These are phyloP conservation scores for Citrus trifoliata DNA, from an alignment of 345 rosid species.

Conservation along the genomic window DNA sequence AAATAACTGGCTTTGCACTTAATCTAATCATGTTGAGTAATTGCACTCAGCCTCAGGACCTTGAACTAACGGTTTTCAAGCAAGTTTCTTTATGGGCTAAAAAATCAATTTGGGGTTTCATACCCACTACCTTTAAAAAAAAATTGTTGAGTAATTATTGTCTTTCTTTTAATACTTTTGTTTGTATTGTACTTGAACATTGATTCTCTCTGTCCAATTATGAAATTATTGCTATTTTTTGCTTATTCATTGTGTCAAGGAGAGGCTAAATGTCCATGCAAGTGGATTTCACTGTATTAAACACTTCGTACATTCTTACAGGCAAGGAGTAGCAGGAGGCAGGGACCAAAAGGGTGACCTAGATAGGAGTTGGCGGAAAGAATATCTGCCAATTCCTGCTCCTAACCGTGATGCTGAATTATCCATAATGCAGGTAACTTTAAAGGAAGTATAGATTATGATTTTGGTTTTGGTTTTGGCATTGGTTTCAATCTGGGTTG, in stretches of 20 bases:
- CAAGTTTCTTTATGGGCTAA: no score
- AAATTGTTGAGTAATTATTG: no score
- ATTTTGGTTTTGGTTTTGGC: not conserved
- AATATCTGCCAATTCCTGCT: constrained; percentile 12
- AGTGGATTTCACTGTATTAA: not conserved
- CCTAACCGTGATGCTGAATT: constrained; percentile 27
- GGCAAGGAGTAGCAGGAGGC: constrained; percentile 37
- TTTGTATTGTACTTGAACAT: not conserved
- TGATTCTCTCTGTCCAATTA: not conserved
- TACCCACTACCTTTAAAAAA: no score
- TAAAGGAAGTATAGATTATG: not conserved
- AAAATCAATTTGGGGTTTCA: no score
- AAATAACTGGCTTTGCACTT: not conserved
- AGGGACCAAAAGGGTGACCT: constrained; percentile 26
- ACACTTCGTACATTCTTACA: constrained; percentile 16
- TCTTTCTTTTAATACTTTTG: not conserved
- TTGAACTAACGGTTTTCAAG: no score
- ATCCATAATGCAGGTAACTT: constrained; percentile 44
- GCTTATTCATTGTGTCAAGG: not conserved
- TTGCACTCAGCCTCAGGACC: not conserved
- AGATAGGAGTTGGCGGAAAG: constrained; percentile 32
- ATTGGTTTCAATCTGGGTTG: not conserved
- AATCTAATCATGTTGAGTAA: not conserved
- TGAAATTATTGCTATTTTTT: not conserved
- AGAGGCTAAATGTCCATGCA: not conserved